A percentile compares a stretch with the other conserved stretches of the same genome.
Evolutionary conservation across 495 filamentous ascomycete species (phyloP).

Genomic region (Aspergillus homomorphus): DNA sequence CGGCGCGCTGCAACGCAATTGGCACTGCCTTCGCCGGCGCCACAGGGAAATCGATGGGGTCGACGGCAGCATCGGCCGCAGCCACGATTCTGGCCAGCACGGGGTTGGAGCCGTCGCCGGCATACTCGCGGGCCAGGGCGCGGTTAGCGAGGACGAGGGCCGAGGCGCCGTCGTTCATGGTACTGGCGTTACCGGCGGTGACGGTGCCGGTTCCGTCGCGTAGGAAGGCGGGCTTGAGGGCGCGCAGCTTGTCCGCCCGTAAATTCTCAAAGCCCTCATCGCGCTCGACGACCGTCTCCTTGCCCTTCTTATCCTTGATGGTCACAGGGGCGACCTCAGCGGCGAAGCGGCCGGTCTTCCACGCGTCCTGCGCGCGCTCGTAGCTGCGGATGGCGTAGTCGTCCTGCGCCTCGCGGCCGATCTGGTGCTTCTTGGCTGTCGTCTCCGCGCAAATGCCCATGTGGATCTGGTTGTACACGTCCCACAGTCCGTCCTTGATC

Average conservation of each 20-base stretch:
- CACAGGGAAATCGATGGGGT: conserved; percentile 93
- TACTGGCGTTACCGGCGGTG: conserved; percentile 89
- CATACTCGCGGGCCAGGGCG: conserved; percentile 73
- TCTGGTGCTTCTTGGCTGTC: conserved; percentile 80
- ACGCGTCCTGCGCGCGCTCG: conserved; percentile 83
- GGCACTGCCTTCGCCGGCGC: conserved; percentile 91
- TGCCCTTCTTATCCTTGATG: conserved; percentile 75
- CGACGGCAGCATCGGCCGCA: conserved; percentile 85
- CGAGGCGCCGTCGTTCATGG: conserved; percentile 90
- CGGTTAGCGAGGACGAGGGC: conserved; percentile 82
- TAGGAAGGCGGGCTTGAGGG: conserved; percentile 86
- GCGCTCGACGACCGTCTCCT: conserved; percentile 65
- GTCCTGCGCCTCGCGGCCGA: conserved; percentile 83
- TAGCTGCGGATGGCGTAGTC: conserved; percentile 86
- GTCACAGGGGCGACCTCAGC: conserved; percentile 88
- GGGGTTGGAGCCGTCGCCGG: conserved; percentile 52
- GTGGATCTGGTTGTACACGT: conserved; percentile 94
- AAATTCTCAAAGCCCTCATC: conserved; percentile 88
- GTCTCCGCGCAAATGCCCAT: conserved; percentile 99
- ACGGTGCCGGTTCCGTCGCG: conserved; percentile 82
- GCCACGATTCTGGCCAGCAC: conserved; percentile 82
- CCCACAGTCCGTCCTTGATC: conserved; percentile 93
- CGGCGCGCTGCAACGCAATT: conserved; percentile 81
- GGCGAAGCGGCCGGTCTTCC: conserved; percentile 71
- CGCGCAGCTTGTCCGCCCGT: conserved; percentile 78